Evolutionary conservation across 768 basidiomycete species (phyloP), one percentile per base, ranked within the genome.

Genomic region (Russula dissimulans): DNA sequence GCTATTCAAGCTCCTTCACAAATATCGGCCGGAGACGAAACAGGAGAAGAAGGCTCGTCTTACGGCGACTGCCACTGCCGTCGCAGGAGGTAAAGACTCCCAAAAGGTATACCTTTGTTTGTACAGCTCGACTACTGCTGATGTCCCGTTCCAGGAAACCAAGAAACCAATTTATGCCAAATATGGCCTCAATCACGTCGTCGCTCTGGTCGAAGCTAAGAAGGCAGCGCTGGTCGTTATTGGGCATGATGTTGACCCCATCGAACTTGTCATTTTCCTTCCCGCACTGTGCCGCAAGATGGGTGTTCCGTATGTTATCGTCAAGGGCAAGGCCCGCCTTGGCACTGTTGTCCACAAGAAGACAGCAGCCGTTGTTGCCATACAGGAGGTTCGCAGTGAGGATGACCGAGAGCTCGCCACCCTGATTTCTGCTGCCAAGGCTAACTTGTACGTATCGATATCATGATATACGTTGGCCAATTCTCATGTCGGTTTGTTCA

Each of bases 301-400:
- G 95, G 95, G 95, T 74, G 89, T 97, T 38, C 95, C 36, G 36
- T 38, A 38, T 38, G 36, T 38, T 38, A 38, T 38, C 36, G 94
- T 95, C 68, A 97, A 97, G 80, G 89, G 90, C 77, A 97, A 97
- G 78, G 92, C 95, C 58, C 91, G 95, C 72, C 91, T 98, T 70
- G 95, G 95, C 68, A 92, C 95, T 7, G 93, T 97, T 63, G 92
- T 95, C 43, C 91, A 97, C 83, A 97, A 97, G 86, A 97, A 97
- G 85, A 97, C 94, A 54, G 86, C 94, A 48, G 87, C 95, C 55
- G 88, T 95, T 55, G 76, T 97, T 38, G 36, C 36, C 36, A 4
- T 38, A 8, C 36, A 38, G 36, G 36, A 38, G 36, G 36, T 38
- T 5, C 85, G 84, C 77, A 88, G 86, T 72, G 95, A 97, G 77